Evolutionary conservation across 1,284 basidiomycete species (phyloP), one percentile per base, ranked within the genome.

Genomic region (Rhodotorula sp.): DNA sequence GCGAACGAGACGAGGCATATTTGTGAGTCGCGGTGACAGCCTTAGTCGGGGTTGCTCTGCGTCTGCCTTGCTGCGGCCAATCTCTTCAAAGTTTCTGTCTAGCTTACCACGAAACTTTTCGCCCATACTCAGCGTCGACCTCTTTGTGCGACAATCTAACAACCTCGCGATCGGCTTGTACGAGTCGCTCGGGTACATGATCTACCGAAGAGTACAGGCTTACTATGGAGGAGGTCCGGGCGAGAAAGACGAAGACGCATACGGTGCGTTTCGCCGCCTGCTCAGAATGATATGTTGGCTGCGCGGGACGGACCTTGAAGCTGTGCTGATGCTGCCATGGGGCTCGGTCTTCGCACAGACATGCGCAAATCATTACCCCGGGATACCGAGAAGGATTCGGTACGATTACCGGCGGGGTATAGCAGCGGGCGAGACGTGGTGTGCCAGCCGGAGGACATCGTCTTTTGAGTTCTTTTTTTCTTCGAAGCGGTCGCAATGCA

Each of bases 161-260:
- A 79, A 83, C 7, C 69, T 92, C 23, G 91, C 90, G 21, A 90
- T 93, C 71, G 83, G 83, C 23, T 90, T 96, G 89, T 96, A 96
- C 80, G 91, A 96, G 78, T 85, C 86, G 29, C 83, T 94, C 77
- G 92, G 91, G 5, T 96, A 96, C 78, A 90, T 89, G 76, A 91
- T 95, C 20, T 96, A 91, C 81, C 84, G 92, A 52, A 84, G 90
- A 69, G 92, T 96, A 58, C 85, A 86, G 71, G 91, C 91, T 78
- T 96, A 96, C 81, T 96, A 96, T 82, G 89, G 89, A 20, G 89
- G 85, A 68, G 83, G 92, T 18, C 89, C 89, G 3, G 80, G 87
- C 52, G 88, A 86, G 78, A 90, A 92, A 68, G 92, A 95, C 79
- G 91, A 93, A 79, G 92, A 96, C 80, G 93, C 91, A 21, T 95